Evolutionary conservation across 192 early-diverging fungal genomes (phyloP), one percentile per base, ranked within the genome.

Genomic region (Rhizoclosmatium sp.): DNA sequence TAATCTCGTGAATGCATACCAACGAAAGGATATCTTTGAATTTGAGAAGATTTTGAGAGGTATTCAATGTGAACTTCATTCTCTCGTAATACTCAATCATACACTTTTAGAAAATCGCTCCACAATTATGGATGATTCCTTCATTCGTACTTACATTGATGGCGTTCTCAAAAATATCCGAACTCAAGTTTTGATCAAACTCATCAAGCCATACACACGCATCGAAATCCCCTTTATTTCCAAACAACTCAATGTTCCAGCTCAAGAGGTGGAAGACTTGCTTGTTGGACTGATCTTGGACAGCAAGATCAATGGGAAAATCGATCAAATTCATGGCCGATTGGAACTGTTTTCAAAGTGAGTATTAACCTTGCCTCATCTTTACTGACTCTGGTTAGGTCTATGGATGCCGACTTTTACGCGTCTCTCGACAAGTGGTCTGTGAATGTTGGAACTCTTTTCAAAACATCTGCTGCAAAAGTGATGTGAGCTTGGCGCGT

Each of bases 81-180:
- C 62, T 56, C 49, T 42, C 14, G 48, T 31, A 71, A 23, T 40
- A 62, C 21, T 40, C 23, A 7, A 62, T 19, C 0, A 31, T 7
- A 7, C 19, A 62, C 64, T 71, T 23, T 0, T 66, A 88, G 90
- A 89, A 2, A 93, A 96, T 79, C 86, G 85, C 23, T 75, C 77
- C 1, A 90, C 90, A 10, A 99, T 99, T 71, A 92, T 95, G 91
- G 92, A 88, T 45, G 97, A 99, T 81, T 87, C 90, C 4, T 99
- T 99, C 79, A 97, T 99, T 59, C 86, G 90, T 21, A 88, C 89
- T 1, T 97, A 97, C 78, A 95, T 99, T 76, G 95, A 92, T 65
- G 96, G 96, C 79, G 93, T 99, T 14, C 86, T 97, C 39, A 93
- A 93, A 78, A 97, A 94, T 71, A 97, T 99, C 79, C 93, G 96